These are phyloP conservation scores for Venturia effusa DNA, from an alignment of 2,329 filamentous ascomycete species.

Conservation along the genomic window DNA sequence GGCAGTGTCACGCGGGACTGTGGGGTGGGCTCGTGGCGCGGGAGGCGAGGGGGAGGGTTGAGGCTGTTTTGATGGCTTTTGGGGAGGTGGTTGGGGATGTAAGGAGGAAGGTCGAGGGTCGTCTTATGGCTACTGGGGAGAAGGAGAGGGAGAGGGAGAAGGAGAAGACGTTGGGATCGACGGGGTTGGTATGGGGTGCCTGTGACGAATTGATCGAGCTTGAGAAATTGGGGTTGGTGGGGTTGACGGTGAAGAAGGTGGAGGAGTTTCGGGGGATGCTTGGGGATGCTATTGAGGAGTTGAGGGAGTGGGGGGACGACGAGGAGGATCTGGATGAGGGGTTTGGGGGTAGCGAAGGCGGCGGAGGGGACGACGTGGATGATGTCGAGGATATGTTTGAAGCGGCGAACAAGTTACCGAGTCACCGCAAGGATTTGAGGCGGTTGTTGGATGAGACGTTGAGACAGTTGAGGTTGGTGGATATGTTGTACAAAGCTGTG, in stretches of 20 bases:
- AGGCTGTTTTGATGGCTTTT: slow-evolving; percentile 22
- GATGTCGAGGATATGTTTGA: slow-evolving; percentile 60
- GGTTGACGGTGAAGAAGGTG: slow-evolving; percentile 59
- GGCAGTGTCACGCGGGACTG: background rate
- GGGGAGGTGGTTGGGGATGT: slow-evolving; percentile 5
- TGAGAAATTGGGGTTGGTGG: slow-evolving; percentile 55
- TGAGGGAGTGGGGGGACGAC: slow-evolving; percentile 80
- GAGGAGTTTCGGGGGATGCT: slow-evolving; percentile 65
- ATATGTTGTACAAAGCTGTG: slow-evolving; percentile 58
- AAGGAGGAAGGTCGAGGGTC: slow-evolving; percentile 3
- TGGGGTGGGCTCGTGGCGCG: slow-evolving; percentile 26
- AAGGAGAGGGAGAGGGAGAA: slow-evolving; percentile 4
- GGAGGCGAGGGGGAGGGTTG: slow-evolving; percentile 50
- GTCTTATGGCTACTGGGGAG: background rate
- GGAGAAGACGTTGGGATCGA: slow-evolving; percentile 37
- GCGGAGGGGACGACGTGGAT: slow-evolving; percentile 24
- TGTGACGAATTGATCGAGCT: slow-evolving; percentile 64
- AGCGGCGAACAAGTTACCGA: slow-evolving; percentile 50
- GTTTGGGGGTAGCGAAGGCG: slow-evolving; percentile 23
- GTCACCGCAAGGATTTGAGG: slow-evolving; percentile 54
- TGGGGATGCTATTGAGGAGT: slow-evolving; percentile 71
- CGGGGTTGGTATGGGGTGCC: slow-evolving; percentile 71
- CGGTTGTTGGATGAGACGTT: slow-evolving; percentile 54
- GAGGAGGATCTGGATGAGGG: slow-evolving; percentile 46
- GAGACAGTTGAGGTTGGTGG: slow-evolving; percentile 55